These are phyloP conservation scores for Debaryomyces robertsiae DNA, from an alignment of 1,139 yeast species.

Conservation along the genomic window DNA sequence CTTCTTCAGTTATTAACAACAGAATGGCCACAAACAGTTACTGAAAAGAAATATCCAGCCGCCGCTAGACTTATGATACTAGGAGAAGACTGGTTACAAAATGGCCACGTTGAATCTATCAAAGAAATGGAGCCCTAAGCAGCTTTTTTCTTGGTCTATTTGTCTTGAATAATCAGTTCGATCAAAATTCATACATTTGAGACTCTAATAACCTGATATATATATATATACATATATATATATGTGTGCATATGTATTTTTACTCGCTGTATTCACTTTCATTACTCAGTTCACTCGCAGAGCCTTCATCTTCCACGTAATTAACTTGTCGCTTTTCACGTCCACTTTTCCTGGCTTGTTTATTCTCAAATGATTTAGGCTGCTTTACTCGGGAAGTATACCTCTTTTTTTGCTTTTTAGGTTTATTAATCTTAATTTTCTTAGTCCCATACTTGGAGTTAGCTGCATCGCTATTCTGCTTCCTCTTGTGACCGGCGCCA, in stretches of 20 bases:
- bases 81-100: conserved; percentile 72
- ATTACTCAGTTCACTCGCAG: conserved; percentile 27
- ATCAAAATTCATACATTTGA: too few relatives aligned
- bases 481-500: conserved; percentile 18
- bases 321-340: conserved; percentile 41
- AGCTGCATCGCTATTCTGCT: conserved; percentile 4
- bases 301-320: conserved; percentile 37
- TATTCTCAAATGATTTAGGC: not conserved
- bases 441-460: conserved; percentile 3
- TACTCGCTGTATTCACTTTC: conserved; percentile 14
- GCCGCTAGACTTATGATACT: conserved; percentile 74
- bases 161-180: too few relatives aligned
- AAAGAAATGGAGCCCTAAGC: conserved; percentile 52
- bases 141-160: too few relatives aligned
- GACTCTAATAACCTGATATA: too few relatives aligned
- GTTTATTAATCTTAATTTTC: conserved; percentile 1
- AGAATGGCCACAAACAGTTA: conserved; percentile 53
- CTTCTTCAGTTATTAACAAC: conserved; percentile 47
- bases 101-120: conserved; percentile 48
- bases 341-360: conserved; percentile 46
- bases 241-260: too few relatives aligned
- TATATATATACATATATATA: conserved; percentile 6
- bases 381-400: not conserved
- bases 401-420: conserved; percentile 6
- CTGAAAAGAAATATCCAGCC: conserved; percentile 62